Percentiles rank a stretch among this genome's conserved stretches.
These are phyloP conservation scores for Paracorniculantispora psalliotae DNA, from an alignment of 2,329 filamentous ascomycete species.

Conservation along the genomic window DNA sequence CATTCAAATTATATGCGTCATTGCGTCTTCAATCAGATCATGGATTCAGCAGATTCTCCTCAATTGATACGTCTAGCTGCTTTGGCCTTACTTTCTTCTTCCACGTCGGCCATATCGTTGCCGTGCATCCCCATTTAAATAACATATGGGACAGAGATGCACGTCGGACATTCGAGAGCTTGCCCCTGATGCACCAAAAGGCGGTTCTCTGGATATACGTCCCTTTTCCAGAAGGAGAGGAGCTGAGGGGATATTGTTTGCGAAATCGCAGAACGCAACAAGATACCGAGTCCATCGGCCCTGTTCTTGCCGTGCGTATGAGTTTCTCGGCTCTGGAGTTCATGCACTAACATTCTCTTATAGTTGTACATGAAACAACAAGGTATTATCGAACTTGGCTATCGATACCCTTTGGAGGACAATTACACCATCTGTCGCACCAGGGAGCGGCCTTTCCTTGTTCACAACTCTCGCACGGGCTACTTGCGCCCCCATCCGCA, in stretches of 20 bases:
- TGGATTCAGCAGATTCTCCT: background rate
- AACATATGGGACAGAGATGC: background rate
- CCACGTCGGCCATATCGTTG: background rate
- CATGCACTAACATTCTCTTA: background rate
- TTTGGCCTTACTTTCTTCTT: conserved; percentile 10
- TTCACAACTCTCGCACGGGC: background rate
- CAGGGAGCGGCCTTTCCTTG: background rate
- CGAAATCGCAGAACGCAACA: background rate
- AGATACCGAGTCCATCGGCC: background rate
- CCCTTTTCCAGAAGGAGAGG: background rate
- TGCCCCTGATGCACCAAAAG: conserved; percentile 1
- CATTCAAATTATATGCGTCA: background rate
- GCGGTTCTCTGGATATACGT: conserved; percentile 5
- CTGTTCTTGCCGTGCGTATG: background rate
- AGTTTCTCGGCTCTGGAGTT: background rate
- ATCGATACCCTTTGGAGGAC: background rate
- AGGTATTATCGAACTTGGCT: conserved; percentile 3
- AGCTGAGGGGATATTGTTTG: background rate
- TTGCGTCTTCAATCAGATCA: background rate
- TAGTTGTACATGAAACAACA: conserved; percentile 6
- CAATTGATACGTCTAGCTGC: background rate
- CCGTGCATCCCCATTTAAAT: background rate
- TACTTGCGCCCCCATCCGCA: background rate
- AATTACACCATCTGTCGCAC: conserved; percentile 3
- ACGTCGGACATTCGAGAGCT: background rate